Evolutionary conservation across 2,329 filamentous ascomycete species (phyloP).

Genomic region (Epichloe festucae): DNA sequence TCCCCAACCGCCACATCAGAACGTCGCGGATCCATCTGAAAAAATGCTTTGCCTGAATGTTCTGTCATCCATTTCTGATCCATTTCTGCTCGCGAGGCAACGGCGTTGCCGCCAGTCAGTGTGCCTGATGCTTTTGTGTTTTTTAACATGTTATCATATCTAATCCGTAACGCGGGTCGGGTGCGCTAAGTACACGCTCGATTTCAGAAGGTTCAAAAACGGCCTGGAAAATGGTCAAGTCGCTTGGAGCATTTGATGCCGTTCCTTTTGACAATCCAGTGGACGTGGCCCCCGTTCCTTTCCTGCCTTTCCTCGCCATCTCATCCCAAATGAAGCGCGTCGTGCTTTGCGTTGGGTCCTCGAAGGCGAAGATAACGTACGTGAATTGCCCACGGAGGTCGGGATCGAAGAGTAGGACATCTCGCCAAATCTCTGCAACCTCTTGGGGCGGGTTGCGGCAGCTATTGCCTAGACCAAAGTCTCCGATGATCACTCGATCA

Average conservation of each 20-base stretch:
- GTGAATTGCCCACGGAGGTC: slow-evolving; percentile 49
- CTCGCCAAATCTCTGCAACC: slow-evolving; percentile 52
- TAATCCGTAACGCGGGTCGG: slow-evolving; percentile 41
- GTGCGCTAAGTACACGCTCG: slow-evolving; percentile 33
- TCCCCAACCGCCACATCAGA: not conserved
- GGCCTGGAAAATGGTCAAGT: slow-evolving; percentile 40
- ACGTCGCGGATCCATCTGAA: not conserved
- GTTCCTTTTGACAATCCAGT: slow-evolving; percentile 11
- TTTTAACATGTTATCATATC: slow-evolving; percentile 34
- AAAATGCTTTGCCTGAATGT: not conserved
- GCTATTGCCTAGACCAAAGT: slow-evolving; percentile 51
- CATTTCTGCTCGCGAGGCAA: not conserved
- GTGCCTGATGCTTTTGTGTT: not conserved
- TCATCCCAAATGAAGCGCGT: slow-evolving; percentile 40
- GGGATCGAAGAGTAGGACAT: slow-evolving; percentile 48
- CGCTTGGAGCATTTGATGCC: slow-evolving; percentile 19
- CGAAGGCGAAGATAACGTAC: slow-evolving; percentile 52
- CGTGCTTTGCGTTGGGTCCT: slow-evolving; percentile 42
- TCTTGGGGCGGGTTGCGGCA: slow-evolving; percentile 53
- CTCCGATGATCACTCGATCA: slow-evolving; percentile 45
- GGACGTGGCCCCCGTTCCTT: slow-evolving; percentile 16
- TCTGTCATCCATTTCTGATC: not conserved
- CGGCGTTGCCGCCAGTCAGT: not conserved
- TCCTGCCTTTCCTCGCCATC: slow-evolving; percentile 37
- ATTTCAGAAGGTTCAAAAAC: slow-evolving; percentile 40